These are phyloP conservation scores for Pythium aquatile DNA, from an alignment of 352 stramenopile species.

Conservation along the genomic window DNA sequence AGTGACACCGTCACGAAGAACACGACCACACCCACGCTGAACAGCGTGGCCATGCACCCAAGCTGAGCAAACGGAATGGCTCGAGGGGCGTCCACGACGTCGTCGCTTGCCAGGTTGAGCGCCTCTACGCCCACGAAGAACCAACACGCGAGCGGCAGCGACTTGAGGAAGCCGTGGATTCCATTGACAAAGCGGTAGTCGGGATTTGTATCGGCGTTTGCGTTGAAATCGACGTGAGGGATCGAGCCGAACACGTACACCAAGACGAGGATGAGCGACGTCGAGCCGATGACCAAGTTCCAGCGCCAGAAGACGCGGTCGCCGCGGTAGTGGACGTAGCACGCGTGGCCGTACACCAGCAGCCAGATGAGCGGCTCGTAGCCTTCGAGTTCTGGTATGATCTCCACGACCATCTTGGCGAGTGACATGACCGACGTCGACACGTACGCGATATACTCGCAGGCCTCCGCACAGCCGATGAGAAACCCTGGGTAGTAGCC, in stretches of 20 bases:
- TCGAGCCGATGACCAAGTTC: slow-evolving; percentile 22
- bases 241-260: slow-evolving; percentile 28
- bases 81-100: slow-evolving; percentile 17
- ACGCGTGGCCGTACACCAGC: slow-evolving; percentile 25
- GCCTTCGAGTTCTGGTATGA: slow-evolving; percentile 2
- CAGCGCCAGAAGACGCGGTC: slow-evolving; percentile 31
- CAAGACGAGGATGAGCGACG: slow-evolving; percentile 19
- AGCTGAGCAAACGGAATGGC: slow-evolving; percentile 30
- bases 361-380: slow-evolving; percentile 30
- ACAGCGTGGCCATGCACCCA: slow-evolving; percentile 27
- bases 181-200: slow-evolving; percentile 24
- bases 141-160: slow-evolving; percentile 26
- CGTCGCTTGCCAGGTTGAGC: slow-evolving; percentile 26
- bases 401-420: slow-evolving; percentile 23
- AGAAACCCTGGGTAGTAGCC: slow-evolving; percentile 29
- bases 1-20: slow-evolving; percentile 32
- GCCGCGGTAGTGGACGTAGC: slow-evolving; percentile 25
- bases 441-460: slow-evolving; percentile 33
- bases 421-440: slow-evolving; percentile 20
- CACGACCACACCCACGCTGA: slow-evolving; percentile 15
- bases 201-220: slow-evolving; percentile 20
- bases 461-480: slow-evolving; percentile 28
- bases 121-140: slow-evolving; percentile 38
- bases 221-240: slow-evolving; percentile 23
- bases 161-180: slow-evolving; percentile 25